Evolutionary conservation across 352 stramenopile genomes (phyloP), one percentile per base, ranked within the genome.

Genomic region (Globisporangium viniferum): DNA sequence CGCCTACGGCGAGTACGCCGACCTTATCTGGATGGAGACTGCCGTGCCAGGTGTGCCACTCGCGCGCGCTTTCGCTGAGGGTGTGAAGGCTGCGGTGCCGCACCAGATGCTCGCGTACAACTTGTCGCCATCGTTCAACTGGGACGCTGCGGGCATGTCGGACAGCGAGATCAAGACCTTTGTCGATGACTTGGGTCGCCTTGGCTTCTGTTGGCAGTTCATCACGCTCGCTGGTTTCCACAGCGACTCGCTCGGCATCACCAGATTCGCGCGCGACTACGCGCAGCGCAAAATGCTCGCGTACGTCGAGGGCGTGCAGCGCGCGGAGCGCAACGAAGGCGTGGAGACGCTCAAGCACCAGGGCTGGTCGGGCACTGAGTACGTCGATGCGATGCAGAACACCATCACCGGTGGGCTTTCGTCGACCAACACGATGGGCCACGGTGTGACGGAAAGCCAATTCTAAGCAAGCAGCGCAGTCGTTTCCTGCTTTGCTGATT

Each of bases 1-100:
- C 55, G 97, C 97, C 31, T 99, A 99, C 74, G 92, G 95, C 49
- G 88, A 89, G 54, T 97, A 99, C 78, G 91, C 91, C 29, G 97
- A 99, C 74, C 80, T 99, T 60, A 98, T 99, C 74, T 99, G 97
- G 97, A 99, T 99, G 96, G 97, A 99, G 80, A 99, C 97, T 18
- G 89, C 85, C 39, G 92, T 96, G 64, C 97, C 97, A n/a, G 91
- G 90, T 62, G 89, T 99, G 67, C 80, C 84, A n/a, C 93, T 99
- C 73, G 96, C 97, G 14, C 88, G 88, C 62, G 91, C 91, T 51
- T 99, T 99, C 68, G 94, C 93, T 20, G 80, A 98, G 22, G 95
- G 94, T 54, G 90, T 99, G 22, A 97, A 98, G 71, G 75, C 86
- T 20, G 88, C 91, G 51, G 75, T 94, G 41, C 97, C 97, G 14